Base-by-base conservation (phyloP, 345 rosid species). In the Linum usitatissimum region DNA sequence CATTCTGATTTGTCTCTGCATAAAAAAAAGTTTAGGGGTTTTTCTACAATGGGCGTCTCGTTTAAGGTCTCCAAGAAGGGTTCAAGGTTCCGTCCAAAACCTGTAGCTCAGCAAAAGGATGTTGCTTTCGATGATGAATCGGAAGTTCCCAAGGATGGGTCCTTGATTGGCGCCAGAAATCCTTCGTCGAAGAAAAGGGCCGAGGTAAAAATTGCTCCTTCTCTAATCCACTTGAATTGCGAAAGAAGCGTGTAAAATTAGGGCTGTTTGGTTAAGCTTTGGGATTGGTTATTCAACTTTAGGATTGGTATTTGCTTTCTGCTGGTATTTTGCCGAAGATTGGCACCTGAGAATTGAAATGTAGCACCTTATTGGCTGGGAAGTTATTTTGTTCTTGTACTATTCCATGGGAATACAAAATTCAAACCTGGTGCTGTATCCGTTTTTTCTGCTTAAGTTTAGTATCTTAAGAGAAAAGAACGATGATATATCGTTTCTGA, bases 41-140 rank as follows among this genome's bases (percentile, higher is more conserved):
- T 55, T 49, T 23, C n/a, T 18, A 55, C 20, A 0, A 80, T 83
- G 96, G 94, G 86, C 67, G 73, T 89, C 66, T 83, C 88, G 9
- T 89, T 89, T 66, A 89, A 79, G 81, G 78, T 89, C 57, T 83
- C 89, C 1, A 89, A 81, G 68, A 69, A 66, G 17, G 90, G 94
- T 45, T 71, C 69, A 62, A 83, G 86, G 75, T 89, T 78, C 73
- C 76, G 66, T 36, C 82, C 90, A 1, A 86, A 70, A 73, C 72
- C 80, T 57, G 53, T 73, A 63, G 56, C 77, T 71, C 78, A 67
- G 57, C 64, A 77, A 3, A 77, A 64, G 62, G 51, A 45, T 10
- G 65, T 66, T 72, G 76, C 74, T 40, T 48, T 19, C 6, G 76
- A 72, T 60, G 85, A 73, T 23, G 78, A 62, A 30, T 75, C 79